These are phyloP conservation scores for Pinus taeda DNA, from an alignment of 75 land plant genomes.

Conservation along the genomic window DNA sequence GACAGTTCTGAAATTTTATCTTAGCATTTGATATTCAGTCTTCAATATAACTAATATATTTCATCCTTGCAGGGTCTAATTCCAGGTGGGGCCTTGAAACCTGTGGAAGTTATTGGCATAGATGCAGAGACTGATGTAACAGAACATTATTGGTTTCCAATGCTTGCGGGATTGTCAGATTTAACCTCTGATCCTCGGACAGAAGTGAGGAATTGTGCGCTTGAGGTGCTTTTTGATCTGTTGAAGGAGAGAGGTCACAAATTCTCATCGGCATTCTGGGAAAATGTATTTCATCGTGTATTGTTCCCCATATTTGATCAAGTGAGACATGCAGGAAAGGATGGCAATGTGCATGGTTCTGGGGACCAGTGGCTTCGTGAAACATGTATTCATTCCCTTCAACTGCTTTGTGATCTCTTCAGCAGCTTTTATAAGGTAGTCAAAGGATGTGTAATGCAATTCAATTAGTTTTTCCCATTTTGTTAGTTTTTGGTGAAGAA, in stretches of 20 bases:
- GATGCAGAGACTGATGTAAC: slow-evolving; percentile 66
- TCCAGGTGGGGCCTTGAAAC: slow-evolving; percentile 82
- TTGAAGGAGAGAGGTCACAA: slow-evolving; percentile 91
- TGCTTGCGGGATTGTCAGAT: slow-evolving; percentile 96
- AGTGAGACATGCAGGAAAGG: slow-evolving; percentile 72
- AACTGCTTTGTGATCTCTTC: slow-evolving; percentile 92
- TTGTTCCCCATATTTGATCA: slow-evolving; percentile 96
- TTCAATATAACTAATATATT: background rate
- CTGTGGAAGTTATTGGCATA: slow-evolving; percentile 34
- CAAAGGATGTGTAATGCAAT: no score
- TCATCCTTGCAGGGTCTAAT: slow-evolving; percentile 65
- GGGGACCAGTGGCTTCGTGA: slow-evolving; percentile 84
- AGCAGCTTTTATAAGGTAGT: slow-evolving; percentile 85
- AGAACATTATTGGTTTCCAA: slow-evolving; percentile 98
- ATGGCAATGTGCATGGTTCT: slow-evolving; percentile 37
- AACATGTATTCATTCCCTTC: slow-evolving; percentile 90
- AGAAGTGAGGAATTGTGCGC: slow-evolving; percentile 93
- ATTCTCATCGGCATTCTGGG: slow-evolving; percentile 89
- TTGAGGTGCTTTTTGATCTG: slow-evolving; percentile 95
- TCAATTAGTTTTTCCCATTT: background rate
- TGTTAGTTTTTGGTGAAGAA: background rate
- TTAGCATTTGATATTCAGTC: background rate
- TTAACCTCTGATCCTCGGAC: slow-evolving; percentile 85
- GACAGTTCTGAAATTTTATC: background rate
- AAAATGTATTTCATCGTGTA: slow-evolving; percentile 88